A percentile compares a stretch with the other conserved stretches of the same genome.
phyloP scores from a whole-genome alignment of 1,139 yeast species.

The Wickerhamomyces sp. region DNA sequence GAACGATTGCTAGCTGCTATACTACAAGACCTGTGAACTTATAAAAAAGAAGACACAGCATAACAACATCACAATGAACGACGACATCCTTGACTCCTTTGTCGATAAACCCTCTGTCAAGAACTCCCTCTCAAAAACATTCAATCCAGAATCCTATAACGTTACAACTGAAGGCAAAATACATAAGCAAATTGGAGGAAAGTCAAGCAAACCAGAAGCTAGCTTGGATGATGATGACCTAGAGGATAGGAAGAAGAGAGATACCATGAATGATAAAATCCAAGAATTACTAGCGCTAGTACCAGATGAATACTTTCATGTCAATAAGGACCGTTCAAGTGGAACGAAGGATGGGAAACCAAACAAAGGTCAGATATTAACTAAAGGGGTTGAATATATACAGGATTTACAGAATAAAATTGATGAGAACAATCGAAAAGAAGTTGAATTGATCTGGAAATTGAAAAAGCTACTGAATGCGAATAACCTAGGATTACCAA shows the following conservation, averaged over 20 bases:
- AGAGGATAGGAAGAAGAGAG: conserved; percentile 65
- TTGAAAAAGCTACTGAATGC: conserved; percentile 48
- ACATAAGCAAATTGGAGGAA: conserved; percentile 5
- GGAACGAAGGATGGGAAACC: conserved; percentile 88
- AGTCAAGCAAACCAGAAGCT: conserved; percentile 1
- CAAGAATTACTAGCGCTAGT: conserved; percentile 71
- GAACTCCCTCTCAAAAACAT: conserved; percentile 1
- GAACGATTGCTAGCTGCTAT: too few species aligned
- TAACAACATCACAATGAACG: not conserved
- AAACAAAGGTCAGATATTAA: conserved; percentile 84
- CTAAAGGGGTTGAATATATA: conserved; percentile 82
- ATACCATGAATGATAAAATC: conserved; percentile 83
- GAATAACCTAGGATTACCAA: conserved; percentile 30
- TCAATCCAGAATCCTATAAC: not conserved
- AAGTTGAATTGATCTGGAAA: conserved; percentile 65
- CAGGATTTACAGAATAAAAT: conserved; percentile 67
- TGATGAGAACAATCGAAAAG: conserved; percentile 72
- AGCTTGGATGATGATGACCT: conserved; percentile 4
- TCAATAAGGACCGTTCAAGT: conserved; percentile 41
- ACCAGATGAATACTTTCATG: conserved; percentile 55
- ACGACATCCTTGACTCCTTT: not conserved
- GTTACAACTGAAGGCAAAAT: conserved; percentile 4
- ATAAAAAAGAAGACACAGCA: too few species aligned
- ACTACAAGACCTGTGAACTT: too few species aligned
- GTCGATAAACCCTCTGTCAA: not conserved